These are phyloP conservation scores for Parasitella parasitica DNA, from an alignment of 371 early-diverging fungal genomes.

Conservation along the genomic window DNA sequence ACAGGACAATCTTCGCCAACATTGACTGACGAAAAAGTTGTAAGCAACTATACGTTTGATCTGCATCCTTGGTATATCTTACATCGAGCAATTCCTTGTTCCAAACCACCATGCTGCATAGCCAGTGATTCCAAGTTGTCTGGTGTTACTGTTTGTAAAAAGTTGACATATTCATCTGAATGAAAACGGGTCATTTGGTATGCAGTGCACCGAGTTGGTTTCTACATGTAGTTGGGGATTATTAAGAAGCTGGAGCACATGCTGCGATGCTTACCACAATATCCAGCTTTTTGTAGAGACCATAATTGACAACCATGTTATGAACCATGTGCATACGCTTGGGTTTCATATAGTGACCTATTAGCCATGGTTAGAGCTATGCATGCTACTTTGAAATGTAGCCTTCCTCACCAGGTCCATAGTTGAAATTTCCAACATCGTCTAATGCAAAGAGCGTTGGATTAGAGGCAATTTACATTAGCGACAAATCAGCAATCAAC, in stretches of 20 bases:
- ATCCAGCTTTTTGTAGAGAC: conserved; percentile 93
- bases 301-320: conserved; percentile 95
- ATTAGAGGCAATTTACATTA: neutral
- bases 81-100: conserved; percentile 73
- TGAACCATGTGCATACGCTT: conserved; percentile 98
- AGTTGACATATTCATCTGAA: conserved; percentile 99
- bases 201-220: conserved; percentile 87
- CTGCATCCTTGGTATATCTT: conserved; percentile 22
- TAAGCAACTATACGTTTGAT: neutral
- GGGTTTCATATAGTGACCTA: conserved; percentile 99
- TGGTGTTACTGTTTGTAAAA: conserved; percentile 91
- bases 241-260: neutral
- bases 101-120: conserved; percentile 69
- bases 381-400: neutral
- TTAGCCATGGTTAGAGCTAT: neutral
- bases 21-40: conserved; percentile 61
- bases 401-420: conserved; percentile 68
- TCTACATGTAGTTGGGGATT: conserved; percentile 34
- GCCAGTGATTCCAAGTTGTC: conserved; percentile 86
- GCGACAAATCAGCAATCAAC: neutral
- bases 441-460: conserved; percentile 35
- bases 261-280: conserved; percentile 58
- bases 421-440: conserved; percentile 88
- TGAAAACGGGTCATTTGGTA: conserved; percentile 99
- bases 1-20: conserved; percentile 91